phyloP scores from a whole-genome alignment of 805 yeast species.

The Saturnispora kantuleensis region DNA sequence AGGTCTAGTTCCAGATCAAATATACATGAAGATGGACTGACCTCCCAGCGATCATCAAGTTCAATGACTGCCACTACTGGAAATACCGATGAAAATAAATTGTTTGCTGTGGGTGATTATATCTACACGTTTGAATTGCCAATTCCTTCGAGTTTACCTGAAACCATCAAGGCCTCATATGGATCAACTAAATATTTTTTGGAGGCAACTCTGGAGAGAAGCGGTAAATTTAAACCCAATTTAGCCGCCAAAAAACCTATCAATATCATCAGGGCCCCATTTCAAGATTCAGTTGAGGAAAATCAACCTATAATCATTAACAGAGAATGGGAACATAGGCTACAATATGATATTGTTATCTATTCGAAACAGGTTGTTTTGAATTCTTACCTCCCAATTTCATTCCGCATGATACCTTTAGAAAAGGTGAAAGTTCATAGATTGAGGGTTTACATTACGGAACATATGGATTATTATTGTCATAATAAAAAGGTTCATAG shows the following conservation, averaged over 20 bases:
- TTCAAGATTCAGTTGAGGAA: conserved; percentile 73
- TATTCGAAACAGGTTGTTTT: conserved; percentile 84
- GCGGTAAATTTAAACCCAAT: conserved; percentile 80
- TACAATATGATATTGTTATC: conserved; percentile 81
- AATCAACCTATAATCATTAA: conserved; percentile 88
- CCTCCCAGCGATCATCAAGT: not conserved
- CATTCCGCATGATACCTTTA: conserved; percentile 74
- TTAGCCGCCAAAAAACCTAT: conserved; percentile 56
- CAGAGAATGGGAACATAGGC: conserved; percentile 88
- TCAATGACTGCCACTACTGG: not conserved
- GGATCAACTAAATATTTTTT: conserved; percentile 69
- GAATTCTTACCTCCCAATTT: conserved; percentile 75
- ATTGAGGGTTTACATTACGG: conserved; percentile 76
- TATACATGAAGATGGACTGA: not conserved
- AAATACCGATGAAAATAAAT: conserved; percentile 20
- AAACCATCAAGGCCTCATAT: conserved; percentile 64
- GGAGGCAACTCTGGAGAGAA: conserved; percentile 61
- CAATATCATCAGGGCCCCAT: conserved; percentile 61
- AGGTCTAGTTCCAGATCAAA: not conserved
- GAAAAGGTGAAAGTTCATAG: conserved; percentile 84
- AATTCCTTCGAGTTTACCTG: conserved; percentile 74
- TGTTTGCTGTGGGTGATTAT: conserved; percentile 82
- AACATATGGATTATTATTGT: conserved; percentile 85
- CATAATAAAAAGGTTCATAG: conserved; percentile 80
- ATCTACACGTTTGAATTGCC: conserved; percentile 88